Evolutionary conservation across 257 asterid genomes (phyloP).

Genomic region (Eustoma russellianum): DNA sequence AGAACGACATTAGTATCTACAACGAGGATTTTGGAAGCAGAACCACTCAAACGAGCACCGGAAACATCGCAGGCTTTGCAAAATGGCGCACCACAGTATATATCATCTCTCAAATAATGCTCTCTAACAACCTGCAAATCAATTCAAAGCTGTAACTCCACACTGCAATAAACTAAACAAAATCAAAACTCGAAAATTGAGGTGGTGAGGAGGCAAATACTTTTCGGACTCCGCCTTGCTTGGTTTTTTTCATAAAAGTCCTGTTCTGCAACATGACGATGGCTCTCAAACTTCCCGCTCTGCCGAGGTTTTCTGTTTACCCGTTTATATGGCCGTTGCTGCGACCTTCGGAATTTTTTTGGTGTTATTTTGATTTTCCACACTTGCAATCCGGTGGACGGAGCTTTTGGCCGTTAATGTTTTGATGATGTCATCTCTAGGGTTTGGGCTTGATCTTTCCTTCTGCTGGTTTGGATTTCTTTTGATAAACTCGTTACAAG

Average conservation of each 20-base stretch:
- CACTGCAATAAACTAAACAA: too few relatives aligned
- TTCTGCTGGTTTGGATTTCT: too few relatives aligned
- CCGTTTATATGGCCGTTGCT: background rate
- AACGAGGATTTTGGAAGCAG: constrained; percentile 41
- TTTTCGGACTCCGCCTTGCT: constrained; percentile 75
- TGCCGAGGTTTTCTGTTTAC: background rate
- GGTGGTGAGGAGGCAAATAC: constrained; percentile 16
- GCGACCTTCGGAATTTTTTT: too few relatives aligned
- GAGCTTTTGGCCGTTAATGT: too few relatives aligned
- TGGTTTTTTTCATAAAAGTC: constrained; percentile 69
- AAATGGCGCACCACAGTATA: constrained; percentile 79
- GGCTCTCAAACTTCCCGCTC: background rate
- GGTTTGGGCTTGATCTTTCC: too few relatives aligned
- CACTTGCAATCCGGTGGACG: too few relatives aligned
- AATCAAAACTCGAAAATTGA: background rate
- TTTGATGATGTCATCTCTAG: too few relatives aligned
- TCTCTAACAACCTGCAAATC: constrained; percentile 68
- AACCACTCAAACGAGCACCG: constrained; percentile 43
- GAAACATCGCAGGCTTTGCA: constrained; percentile 61
- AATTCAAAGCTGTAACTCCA: background rate
- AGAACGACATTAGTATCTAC: constrained; percentile 92
- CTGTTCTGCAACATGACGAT: constrained; percentile 58
- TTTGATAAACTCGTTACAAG: too few relatives aligned
- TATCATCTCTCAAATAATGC: constrained; percentile 87
- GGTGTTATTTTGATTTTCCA: too few relatives aligned